Percentiles rank a stretch among this genome's conserved stretches.
Evolutionary conservation across 2,329 filamentous ascomycete species (phyloP).

Genomic region (Fusarium virguliforme): DNA sequence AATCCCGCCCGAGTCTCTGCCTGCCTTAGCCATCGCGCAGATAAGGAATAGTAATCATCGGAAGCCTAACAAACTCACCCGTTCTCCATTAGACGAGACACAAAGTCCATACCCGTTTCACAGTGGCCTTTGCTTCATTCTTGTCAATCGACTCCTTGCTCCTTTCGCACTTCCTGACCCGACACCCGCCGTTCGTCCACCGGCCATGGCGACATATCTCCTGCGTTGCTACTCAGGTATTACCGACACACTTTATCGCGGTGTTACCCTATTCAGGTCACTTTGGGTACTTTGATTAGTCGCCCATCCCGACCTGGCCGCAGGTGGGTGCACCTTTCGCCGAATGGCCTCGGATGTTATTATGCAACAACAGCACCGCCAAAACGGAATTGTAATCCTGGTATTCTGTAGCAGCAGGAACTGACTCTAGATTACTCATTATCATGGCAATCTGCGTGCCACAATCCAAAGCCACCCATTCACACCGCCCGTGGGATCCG

Average conservation of each 20-base stretch:
- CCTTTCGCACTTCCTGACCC: neutral
- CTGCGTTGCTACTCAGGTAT: neutral
- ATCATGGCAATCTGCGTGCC: neutral
- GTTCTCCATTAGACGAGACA: neutral
- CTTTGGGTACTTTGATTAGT: neutral
- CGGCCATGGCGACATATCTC: neutral
- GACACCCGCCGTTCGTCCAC: neutral
- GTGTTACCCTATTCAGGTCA: neutral
- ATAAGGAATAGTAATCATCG: constrained; percentile 6
- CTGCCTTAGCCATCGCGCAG: too few relatives aligned
- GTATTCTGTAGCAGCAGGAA: neutral
- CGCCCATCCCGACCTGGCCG: neutral
- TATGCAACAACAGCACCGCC: neutral
- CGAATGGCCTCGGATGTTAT: neutral
- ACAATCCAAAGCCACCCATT: neutral
- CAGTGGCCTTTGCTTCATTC: neutral
- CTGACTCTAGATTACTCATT: neutral
- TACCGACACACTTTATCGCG: neutral
- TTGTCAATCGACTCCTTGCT: neutral
- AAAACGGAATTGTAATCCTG: neutral
- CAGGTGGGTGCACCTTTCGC: neutral
- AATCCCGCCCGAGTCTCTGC: too few relatives aligned
- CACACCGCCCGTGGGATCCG: neutral
- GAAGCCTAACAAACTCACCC: neutral
- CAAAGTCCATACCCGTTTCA: neutral